Base-by-base conservation (phyloP, 148 eudicot species). In the Camellia japonica region DNA sequence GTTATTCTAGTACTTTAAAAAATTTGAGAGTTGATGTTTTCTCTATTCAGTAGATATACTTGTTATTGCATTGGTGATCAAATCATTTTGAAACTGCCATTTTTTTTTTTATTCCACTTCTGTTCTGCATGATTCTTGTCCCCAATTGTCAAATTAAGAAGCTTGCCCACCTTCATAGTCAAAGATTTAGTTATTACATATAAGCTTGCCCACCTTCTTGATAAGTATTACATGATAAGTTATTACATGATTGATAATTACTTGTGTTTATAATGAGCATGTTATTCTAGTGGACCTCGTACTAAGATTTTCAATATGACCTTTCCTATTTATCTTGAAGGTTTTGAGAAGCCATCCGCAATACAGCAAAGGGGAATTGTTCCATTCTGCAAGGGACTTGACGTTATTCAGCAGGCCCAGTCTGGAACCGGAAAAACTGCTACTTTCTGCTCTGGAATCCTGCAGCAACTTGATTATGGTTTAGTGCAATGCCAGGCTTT, bases 351-450 rank as follows among this genome's bases (percentile, higher is more conserved):
- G 79, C 87, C 87, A 7, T 82, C 84, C 64, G 87, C 87, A 10
- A 85, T 85, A 78, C 87, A 85, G 41, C 85, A 83, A 80, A 85
- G 84, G 78, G 84, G 87, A 49, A 85, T 85, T 70, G 87, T 85
- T 66, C 87, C 87, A 18, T 85, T 85, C 82, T 79, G 82, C 80
- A 85, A 82, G 78, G 87, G 84, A 1, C 84, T 85, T 64, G 87
- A 85, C 72, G 84, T 85, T 12, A 85, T 85, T 63, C 84, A 85
- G 67, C 87, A 85, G 68, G 87, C 87, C 44, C 84, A 85, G 42
- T 85, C 87, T 79, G 87, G 87, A 70, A 85, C 87, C 1, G 87
- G 87, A 9, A 82, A 85, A 69, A 85, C 84, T 19, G 87, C 87
- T 12, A 81, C 87, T 60, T 85, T 85, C 63, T 85, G 87, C 43